Conservation (phyloP, 2,329 filamentous ascomycete genomes). For the Phialophora verrucosa region DNA sequence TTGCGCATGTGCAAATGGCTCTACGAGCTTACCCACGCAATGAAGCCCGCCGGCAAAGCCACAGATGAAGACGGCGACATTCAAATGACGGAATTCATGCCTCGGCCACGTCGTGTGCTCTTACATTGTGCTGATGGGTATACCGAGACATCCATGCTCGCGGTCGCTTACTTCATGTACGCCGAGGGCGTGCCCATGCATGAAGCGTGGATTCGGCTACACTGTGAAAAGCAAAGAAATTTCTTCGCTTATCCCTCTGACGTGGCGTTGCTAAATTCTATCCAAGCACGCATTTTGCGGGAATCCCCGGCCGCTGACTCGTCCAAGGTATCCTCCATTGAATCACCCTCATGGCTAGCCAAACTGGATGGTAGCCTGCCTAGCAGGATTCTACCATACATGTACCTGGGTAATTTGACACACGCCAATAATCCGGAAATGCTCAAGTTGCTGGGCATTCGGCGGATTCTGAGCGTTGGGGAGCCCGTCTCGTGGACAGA, state of each 20-base stretch:
- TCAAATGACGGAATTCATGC: constrained; percentile 53
- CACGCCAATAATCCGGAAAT: constrained; percentile 94
- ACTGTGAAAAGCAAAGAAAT: constrained; percentile 80
- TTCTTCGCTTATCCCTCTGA: constrained; percentile 97
- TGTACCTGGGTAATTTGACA: constrained; percentile 92
- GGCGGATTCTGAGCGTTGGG: constrained; percentile 87
- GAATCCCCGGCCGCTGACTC: constrained; percentile 64
- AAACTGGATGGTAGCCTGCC: constrained; percentile 89
- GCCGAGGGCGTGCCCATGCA: constrained; percentile 80
- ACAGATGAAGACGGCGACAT: constrained; percentile 63
- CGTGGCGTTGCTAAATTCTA: constrained; percentile 76
- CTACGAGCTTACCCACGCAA: constrained; percentile 76
- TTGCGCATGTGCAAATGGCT: constrained; percentile 90
- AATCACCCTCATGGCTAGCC: constrained; percentile 77
- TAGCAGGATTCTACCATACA: constrained; percentile 85
- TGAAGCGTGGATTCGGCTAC: constrained; percentile 84
- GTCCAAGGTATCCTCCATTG: constrained; percentile 35
- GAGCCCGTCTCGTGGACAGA: constrained; percentile 84
- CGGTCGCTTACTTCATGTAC: constrained; percentile 91
- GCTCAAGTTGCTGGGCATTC: constrained; percentile 78
- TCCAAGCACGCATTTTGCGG: constrained; percentile 75
- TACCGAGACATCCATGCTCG: constrained; percentile 89
- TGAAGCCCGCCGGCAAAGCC: constrained; percentile 40
- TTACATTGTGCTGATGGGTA: constrained; percentile 97
- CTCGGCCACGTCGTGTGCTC: constrained; percentile 70